These are phyloP conservation scores for Epichloe hybrida DNA, from an alignment of 2,329 filamentous ascomycete genomes.

Conservation along the genomic window DNA sequence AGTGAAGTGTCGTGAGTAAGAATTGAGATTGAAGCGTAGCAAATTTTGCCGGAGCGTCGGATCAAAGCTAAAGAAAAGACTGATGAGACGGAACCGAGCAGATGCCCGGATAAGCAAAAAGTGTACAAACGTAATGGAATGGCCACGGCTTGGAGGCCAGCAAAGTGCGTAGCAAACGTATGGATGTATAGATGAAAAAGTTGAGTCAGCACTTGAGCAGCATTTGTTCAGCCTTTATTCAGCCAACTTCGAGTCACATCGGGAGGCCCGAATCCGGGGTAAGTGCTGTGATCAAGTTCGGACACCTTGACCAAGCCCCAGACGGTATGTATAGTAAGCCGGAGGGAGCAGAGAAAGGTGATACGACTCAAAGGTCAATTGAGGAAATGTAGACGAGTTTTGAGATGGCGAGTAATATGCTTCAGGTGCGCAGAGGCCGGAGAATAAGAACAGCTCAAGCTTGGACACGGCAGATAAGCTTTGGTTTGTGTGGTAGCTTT, in stretches of 20 bases:
- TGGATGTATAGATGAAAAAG: background rate
- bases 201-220: background rate
- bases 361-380: background rate
- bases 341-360: background rate
- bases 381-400: background rate
- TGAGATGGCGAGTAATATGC: background rate
- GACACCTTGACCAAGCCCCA: background rate
- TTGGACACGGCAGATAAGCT: slow-evolving; percentile 1
- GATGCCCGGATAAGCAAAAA: background rate
- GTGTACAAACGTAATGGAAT: background rate
- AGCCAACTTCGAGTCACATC: slow-evolving; percentile 1
- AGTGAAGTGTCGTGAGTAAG: background rate
- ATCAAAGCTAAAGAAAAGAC: background rate
- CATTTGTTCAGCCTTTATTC: background rate
- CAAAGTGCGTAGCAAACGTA: background rate
- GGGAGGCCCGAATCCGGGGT: background rate
- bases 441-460: background rate
- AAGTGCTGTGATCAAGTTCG: background rate
- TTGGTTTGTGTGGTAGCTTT: background rate
- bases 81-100: background rate
- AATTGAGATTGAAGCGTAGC: background rate
- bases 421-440: background rate
- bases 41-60: background rate
- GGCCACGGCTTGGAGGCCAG: background rate
- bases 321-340: background rate